These are phyloP conservation scores for Alternaria atra DNA, from an alignment of 2,329 filamentous ascomycete genomes.

Conservation along the genomic window DNA sequence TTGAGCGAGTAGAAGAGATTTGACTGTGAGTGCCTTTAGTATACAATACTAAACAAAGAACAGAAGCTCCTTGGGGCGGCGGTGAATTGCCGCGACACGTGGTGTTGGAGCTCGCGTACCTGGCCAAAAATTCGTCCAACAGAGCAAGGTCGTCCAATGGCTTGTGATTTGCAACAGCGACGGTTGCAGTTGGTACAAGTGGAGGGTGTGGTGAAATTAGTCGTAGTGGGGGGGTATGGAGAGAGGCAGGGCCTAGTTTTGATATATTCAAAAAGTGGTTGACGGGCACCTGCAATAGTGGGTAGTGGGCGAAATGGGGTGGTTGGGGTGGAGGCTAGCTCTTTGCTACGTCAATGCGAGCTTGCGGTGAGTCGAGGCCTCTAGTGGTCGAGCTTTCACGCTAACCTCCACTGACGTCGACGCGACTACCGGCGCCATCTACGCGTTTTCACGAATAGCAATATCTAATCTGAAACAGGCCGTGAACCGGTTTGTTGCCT, in stretches of 20 bases:
- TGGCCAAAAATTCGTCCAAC: conserved; percentile 16
- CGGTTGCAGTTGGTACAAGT: background rate
- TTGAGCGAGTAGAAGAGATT: conserved; percentile 7
- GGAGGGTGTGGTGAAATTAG: background rate
- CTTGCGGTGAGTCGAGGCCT: conserved; percentile 15
- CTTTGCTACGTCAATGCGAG: conserved; percentile 23
- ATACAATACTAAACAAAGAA: background rate
- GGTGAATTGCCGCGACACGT: conserved; percentile 10
- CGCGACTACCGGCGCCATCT: conserved; percentile 26
- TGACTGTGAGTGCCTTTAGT: background rate
- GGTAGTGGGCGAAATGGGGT: conserved; percentile 21
- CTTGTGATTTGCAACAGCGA: conserved; percentile 6
- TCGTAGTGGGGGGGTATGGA: conserved; percentile 7
- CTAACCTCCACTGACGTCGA: conserved; percentile 37
- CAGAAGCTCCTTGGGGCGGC: background rate
- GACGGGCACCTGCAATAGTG: conserved; percentile 1
- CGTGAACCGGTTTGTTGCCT: conserved; percentile 4
- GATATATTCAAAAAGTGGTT: conserved; percentile 7
- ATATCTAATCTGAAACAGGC: conserved; percentile 2
- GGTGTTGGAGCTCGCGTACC: conserved; percentile 10
- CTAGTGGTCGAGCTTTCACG: conserved; percentile 1
- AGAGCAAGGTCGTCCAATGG: conserved; percentile 17
- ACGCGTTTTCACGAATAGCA: conserved; percentile 30
- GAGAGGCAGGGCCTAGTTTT: conserved; percentile 10
- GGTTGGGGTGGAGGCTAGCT: conserved; percentile 19